Evolutionary conservation across 176 grass and related monocot species (phyloP), one percentile per base, ranked within the genome.

Genomic region (Rhynchospora tenuis): DNA sequence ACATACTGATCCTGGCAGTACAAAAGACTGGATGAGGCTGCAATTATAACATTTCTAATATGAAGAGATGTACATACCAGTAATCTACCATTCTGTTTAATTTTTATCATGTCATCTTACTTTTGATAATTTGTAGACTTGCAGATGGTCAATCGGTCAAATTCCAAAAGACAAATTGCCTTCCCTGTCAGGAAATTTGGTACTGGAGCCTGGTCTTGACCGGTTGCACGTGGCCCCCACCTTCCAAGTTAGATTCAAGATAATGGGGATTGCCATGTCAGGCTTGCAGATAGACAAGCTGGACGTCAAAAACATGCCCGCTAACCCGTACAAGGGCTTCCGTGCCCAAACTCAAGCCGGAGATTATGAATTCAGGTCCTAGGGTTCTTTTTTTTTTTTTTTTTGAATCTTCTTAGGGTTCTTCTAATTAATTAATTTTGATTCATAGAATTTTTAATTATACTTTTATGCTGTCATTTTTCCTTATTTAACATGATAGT

Each of bases 141-240:
- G 92, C 13, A 59, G 82, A 61, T 98, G 95, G 95, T 88, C 93
- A 56, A 91, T 98, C 31, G 95, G 95, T 63, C 89, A 92, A 83
- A 93, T 95, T 58, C 95, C 95, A 1, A 95, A 95, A 95, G 95
- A 95, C 79, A 98, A 93, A 90, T 83, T 92, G 24, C 95, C 95
- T 59, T 90, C 61, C 50, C 86, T 98, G 33, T 90, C 92, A 59
- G 95, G 92, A 72, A 94, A 91, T 89, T 86, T 98, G 75, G 58
- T 87, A 61, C 92, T 98, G 0, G 90, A 93, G 33, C 83, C 79
- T 89, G 95, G 92, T 16, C 20, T 98, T 7, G 70, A 88, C 5
- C 87, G 87, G 51, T 80, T 98, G 90, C 90, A 94, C 84, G 79
- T 87, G 19, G 72, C 90, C 65, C 95, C 92, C 59, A 81, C 84